These are phyloP conservation scores for Penium margaritaceum DNA, from an alignment of 139 green algal genomes.

Conservation along the genomic window DNA sequence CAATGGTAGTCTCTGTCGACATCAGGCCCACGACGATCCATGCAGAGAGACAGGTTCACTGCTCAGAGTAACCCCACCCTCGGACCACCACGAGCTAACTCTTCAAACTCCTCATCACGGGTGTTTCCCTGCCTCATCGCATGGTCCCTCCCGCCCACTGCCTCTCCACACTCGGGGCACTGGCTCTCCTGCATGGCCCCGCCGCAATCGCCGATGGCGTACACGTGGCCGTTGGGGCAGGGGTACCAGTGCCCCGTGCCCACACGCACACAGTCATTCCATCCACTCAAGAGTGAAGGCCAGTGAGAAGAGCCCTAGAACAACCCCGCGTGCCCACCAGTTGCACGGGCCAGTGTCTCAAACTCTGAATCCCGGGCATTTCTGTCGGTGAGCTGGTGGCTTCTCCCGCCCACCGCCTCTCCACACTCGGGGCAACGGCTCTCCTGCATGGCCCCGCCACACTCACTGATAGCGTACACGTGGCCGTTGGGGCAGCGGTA, in stretches of 20 bases:
- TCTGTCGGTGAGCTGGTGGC: conserved; percentile 26
- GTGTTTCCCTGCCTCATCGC: conserved; percentile 35
- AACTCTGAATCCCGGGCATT: conserved; percentile 35
- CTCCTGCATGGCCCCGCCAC: conserved; percentile 48
- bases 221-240: conserved; percentile 55
- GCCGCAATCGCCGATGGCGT: conserved; percentile 57
- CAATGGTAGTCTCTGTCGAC: too few relatives aligned
- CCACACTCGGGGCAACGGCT: conserved; percentile 50
- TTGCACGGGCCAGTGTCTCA: too few relatives aligned
- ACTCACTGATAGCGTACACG: conserved; percentile 56
- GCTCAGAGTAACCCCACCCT: too few relatives aligned
- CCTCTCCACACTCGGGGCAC: conserved; percentile 52
- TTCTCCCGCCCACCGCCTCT: conserved; percentile 42
- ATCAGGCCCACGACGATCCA: too few relatives aligned
- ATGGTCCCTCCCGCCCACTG: conserved; percentile 47
- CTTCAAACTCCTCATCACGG: too few relatives aligned
- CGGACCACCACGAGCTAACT: too few relatives aligned
- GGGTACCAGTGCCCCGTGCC: conserved; percentile 26
- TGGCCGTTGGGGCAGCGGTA: conserved; percentile 56
- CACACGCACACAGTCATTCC: too few relatives aligned
- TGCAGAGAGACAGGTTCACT: too few relatives aligned
- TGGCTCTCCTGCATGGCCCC: conserved; percentile 37
- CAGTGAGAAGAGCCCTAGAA: too few relatives aligned
- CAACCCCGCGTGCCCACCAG: too few relatives aligned
- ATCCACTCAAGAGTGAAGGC: too few relatives aligned